These are phyloP conservation scores for Fusarium newnesense DNA, from an alignment of 2,329 filamentous ascomycete genomes.

Conservation along the genomic window DNA sequence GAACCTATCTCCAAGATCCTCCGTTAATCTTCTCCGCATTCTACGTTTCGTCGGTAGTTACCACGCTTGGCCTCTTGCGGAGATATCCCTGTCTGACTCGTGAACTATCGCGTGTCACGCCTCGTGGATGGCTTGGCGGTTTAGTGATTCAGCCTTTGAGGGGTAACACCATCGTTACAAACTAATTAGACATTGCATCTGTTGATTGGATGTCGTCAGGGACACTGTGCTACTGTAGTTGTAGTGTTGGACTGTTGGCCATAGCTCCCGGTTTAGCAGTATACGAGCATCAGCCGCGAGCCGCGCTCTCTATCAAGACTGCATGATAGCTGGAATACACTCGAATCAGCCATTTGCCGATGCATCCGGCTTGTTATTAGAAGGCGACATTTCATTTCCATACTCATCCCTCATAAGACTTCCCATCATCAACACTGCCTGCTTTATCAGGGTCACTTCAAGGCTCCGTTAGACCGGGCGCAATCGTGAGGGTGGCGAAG, in stretches of 20 bases:
- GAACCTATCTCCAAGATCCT: not conserved
- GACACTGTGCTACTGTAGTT: not conserved
- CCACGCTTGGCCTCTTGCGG: not conserved
- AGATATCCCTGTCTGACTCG: not conserved
- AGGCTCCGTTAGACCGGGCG: not conserved
- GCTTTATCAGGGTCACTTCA: not conserved
- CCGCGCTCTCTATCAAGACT: not conserved
- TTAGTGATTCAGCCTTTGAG: not conserved
- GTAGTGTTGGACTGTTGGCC: not conserved
- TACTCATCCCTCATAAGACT: not conserved
- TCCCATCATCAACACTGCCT: not conserved
- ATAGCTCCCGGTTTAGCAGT: not conserved
- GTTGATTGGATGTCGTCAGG: not conserved
- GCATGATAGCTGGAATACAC: not conserved
- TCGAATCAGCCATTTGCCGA: not conserved
- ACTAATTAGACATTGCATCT: not conserved
- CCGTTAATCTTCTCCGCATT: conserved; percentile 1
- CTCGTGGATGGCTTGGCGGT: not conserved
- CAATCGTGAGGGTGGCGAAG: not conserved
- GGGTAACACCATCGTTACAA: not conserved
- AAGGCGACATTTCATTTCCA: not conserved
- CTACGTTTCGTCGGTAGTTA: not conserved
- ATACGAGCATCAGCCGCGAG: not conserved
- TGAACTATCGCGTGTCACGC: not conserved
- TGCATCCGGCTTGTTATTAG: not conserved